Evolutionary conservation across 257 asterid species (phyloP).

Genomic region (Salvia rosmarinus): DNA sequence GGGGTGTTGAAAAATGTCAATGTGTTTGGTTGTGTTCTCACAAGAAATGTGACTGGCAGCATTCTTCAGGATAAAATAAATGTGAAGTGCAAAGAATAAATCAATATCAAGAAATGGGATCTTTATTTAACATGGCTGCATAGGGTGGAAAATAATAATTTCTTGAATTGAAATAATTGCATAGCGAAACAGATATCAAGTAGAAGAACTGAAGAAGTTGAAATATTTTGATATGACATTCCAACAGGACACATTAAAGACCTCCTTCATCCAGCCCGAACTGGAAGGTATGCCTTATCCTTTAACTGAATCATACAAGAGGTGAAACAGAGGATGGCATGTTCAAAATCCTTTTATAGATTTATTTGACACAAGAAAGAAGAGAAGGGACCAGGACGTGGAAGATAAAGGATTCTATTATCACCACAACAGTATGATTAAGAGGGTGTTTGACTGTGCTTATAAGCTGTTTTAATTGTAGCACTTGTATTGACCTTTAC

Average conservation of each 20-base stretch:
- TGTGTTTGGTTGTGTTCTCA: background rate
- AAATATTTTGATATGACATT: slow-evolving; percentile 10
- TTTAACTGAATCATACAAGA: slow-evolving; percentile 22
- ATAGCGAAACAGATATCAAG: slow-evolving; percentile 10
- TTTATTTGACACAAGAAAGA: slow-evolving; percentile 15
- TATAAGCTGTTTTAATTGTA: background rate
- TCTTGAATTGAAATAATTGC: background rate
- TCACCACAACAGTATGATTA: background rate
- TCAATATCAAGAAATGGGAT: slow-evolving; percentile 4
- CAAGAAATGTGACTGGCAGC: background rate
- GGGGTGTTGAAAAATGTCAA: background rate
- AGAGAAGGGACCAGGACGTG: background rate
- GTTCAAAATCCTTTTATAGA: background rate
- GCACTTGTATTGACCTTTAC: slow-evolving; percentile 13
- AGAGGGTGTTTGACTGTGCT: too few species aligned
- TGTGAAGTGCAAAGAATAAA: slow-evolving; percentile 10
- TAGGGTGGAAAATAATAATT: slow-evolving; percentile 7
- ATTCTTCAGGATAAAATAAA: slow-evolving; percentile 16
- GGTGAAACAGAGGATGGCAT: slow-evolving; percentile 26
- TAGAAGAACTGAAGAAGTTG: slow-evolving; percentile 20
- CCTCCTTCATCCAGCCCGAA: slow-evolving; percentile 1
- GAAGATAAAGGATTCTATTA: slow-evolving; percentile 9
- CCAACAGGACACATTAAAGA: background rate
- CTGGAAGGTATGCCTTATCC: slow-evolving; percentile 25
- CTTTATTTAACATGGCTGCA: slow-evolving; percentile 2